These are phyloP conservation scores for Pseudogymnoascus sp. DNA, from an alignment of 2,329 filamentous ascomycete genomes.

Conservation along the genomic window DNA sequence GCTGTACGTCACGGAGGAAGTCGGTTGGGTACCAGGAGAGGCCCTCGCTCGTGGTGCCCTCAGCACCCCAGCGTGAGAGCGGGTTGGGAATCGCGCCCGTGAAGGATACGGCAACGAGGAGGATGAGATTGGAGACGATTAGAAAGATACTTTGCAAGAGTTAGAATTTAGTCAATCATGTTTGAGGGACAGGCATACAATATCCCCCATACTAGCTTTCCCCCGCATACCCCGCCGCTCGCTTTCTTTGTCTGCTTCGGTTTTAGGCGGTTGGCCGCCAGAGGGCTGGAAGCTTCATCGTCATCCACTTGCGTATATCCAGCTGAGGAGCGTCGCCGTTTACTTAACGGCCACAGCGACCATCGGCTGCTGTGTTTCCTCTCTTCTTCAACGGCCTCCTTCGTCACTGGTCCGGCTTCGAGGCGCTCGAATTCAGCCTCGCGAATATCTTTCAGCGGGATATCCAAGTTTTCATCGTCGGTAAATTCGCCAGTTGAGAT, in stretches of 20 bases:
- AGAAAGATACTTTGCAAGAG: slow-evolving; percentile 26
- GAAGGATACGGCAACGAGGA: slow-evolving; percentile 27
- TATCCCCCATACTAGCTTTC: slow-evolving; percentile 8
- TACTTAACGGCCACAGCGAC: neutral
- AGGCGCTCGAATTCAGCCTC: slow-evolving; percentile 4
- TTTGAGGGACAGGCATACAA: neutral
- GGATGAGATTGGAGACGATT: slow-evolving; percentile 28
- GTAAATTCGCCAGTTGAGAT: neutral
- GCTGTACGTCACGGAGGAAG: slow-evolving; percentile 43
- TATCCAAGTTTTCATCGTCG: neutral
- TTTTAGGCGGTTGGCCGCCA: neutral
- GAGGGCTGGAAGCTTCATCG: neutral
- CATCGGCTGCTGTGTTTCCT: neutral
- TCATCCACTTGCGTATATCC: neutral
- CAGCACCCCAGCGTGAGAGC: slow-evolving; percentile 30
- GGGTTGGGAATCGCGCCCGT: slow-evolving; percentile 24
- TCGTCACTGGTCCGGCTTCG: neutral
- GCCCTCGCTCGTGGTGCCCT: slow-evolving; percentile 31
- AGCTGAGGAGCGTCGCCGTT: neutral
- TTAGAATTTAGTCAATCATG: neutral
- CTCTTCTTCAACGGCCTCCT: neutral
- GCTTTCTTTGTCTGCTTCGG: neutral
- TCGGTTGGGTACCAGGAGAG: slow-evolving; percentile 41
- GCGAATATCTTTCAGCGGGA: slow-evolving; percentile 1
- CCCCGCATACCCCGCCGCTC: slow-evolving; percentile 1